phyloP scores from a whole-genome alignment of 805 yeast species.

The Sugiyamaella boreocaroliniensis region DNA sequence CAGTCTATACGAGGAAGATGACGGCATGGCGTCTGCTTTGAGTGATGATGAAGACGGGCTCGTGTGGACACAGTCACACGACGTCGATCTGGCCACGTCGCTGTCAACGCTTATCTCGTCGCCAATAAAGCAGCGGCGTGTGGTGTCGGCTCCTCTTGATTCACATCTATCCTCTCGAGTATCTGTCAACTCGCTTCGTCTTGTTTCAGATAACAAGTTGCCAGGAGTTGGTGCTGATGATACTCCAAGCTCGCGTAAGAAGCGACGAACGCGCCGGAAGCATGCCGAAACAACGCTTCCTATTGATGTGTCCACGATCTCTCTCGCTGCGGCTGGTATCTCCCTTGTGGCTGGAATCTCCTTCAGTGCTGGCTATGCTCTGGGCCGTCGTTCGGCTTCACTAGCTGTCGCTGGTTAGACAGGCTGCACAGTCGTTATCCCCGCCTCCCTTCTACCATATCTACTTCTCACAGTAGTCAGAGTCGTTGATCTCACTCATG shows the following conservation, averaged over 20 bases:
- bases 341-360: conserved; percentile 18
- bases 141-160: neutral
- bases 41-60: conserved; percentile 1
- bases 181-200: conserved; percentile 6
- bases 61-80: conserved; percentile 1
- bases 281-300: neutral
- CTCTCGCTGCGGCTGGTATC: conserved; percentile 17
- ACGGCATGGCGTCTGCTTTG: neutral
- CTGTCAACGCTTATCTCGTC: conserved; percentile 13
- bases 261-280: conserved; percentile 1
- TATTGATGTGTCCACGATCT: conserved; percentile 10
- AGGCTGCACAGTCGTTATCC: no score
- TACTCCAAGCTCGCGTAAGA: neutral
- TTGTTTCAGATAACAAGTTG: conserved; percentile 9
- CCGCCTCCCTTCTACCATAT: no score
- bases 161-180: neutral
- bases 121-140: neutral
- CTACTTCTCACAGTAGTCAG: no score
- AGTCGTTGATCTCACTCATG: neutral
- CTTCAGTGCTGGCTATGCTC: conserved; percentile 21
- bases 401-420: conserved; percentile 2
- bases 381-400: conserved; percentile 15
- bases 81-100: conserved; percentile 12
- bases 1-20: neutral
- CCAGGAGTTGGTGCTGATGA: neutral